Evolutionary conservation across 1,284 basidiomycete species (phyloP), one percentile per base, ranked within the genome.

Genomic region (Serendipita sp.): DNA sequence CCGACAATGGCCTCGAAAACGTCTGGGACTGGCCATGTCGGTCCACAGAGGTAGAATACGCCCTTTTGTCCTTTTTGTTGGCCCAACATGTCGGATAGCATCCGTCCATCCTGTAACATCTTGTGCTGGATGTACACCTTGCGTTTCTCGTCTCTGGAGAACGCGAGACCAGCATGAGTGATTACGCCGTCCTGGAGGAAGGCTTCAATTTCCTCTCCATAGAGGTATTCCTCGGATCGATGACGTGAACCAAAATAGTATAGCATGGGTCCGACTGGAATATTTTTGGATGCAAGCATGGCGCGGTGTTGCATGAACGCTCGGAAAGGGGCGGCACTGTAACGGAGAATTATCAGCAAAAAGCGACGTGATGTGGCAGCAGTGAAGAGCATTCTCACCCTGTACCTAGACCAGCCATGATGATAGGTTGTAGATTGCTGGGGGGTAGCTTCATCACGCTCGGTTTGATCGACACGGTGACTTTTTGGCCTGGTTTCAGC

Each of bases 81-180:
- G 3, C 65, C 67, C 63, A 98, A 76, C 81, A 91, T 84, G 67
- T 82, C 74, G 62, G 84, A 86, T 42, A 99, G 81, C 61, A 79
- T 76, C 69, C 84, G 79, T 47, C 87, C 87, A 73, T 99, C 92
- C 72, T 95, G 86, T 64, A 85, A 77, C 89, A 99, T 99, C 80
- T 92, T 94, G 79, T 99, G 91, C 75, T 99, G 95, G 71, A 99
- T 99, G 76, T 99, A 99, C 58, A 96, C 86, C 76, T 99, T 99
- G 73, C 87, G 82, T 63, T 82, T 82, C 3, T 86, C 84, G 74
- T 99, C 96, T 68, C 96, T 87, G 53, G 95, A 98, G 80, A 99
- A 99, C 29, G 96, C 96, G 60, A 99, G 81, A 29, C 96, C 94
- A 32, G 92, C 87, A 69, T 86, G 86, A 38, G 90, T 85, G 73